A percentile compares a stretch with the other conserved stretches of the same genome.
These are phyloP conservation scores for Paecilomyces formosus DNA, from an alignment of 2,329 filamentous ascomycete species.

Conservation along the genomic window DNA sequence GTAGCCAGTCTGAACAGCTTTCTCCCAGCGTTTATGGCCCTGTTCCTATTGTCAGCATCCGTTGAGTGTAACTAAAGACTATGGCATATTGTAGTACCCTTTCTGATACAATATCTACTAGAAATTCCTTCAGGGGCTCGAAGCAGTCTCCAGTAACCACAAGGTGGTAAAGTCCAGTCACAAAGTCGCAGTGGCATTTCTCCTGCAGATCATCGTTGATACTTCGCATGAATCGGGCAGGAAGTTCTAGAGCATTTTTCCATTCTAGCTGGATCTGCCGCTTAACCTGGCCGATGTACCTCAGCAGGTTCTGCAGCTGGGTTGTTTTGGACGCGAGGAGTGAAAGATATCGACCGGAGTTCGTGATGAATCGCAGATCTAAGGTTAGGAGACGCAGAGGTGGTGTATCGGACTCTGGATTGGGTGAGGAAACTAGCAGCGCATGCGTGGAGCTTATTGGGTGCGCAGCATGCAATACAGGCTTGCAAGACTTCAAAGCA, in stretches of 20 bases:
- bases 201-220: slow-evolving; percentile 69
- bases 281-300: slow-evolving; percentile 77
- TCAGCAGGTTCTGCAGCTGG: slow-evolving; percentile 74
- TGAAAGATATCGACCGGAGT: slow-evolving; percentile 68
- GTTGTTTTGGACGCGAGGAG: slow-evolving; percentile 81
- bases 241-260: slow-evolving; percentile 73
- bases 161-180: slow-evolving; percentile 73
- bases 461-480: slow-evolving; percentile 61
- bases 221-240: slow-evolving; percentile 66
- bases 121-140: slow-evolving; percentile 72
- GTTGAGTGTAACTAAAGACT: background rate
- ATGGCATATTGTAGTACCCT: slow-evolving; percentile 46
- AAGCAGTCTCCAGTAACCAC: slow-evolving; percentile 77
- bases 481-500: slow-evolving; percentile 24
- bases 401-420: slow-evolving; percentile 21
- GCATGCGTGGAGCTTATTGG: slow-evolving; percentile 68
- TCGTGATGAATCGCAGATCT: slow-evolving; percentile 74
- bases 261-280: slow-evolving; percentile 74
- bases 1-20: slow-evolving; percentile 70
- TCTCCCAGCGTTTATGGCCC: slow-evolving; percentile 95
- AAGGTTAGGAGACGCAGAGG: slow-evolving; percentile 61
- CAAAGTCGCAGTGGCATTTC: slow-evolving; percentile 57
- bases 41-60: slow-evolving; percentile 27
- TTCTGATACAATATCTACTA: slow-evolving; percentile 75
- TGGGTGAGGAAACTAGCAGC: slow-evolving; percentile 47